Evolutionary conservation across 176 grass and related monocot genomes (phyloP).

Genomic region (Bothriochloa decipiens): DNA sequence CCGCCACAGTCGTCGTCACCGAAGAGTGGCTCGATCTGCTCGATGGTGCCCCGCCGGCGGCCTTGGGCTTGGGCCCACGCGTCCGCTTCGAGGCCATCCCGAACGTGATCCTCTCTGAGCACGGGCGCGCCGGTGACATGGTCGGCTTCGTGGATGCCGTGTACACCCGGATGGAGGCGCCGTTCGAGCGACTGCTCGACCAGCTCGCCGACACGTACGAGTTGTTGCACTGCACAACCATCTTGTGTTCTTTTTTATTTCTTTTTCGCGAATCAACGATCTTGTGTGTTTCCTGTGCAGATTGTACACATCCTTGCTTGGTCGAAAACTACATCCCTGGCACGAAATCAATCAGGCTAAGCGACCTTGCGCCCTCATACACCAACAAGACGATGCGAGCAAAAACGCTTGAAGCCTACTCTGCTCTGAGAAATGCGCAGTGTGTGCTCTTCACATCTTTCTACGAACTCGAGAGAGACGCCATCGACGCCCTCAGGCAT

Average conservation of each 20-base stretch:
- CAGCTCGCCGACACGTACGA: neutral
- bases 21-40: constrained; percentile 70
- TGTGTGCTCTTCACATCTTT: constrained; percentile 54
- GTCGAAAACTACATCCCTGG: constrained; percentile 49
- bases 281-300: constrained; percentile 14
- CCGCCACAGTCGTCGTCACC: constrained; percentile 33
- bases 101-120: constrained; percentile 60
- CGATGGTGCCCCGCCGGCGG: neutral
- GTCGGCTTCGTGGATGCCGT: constrained; percentile 51
- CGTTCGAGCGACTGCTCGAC: constrained; percentile 32
- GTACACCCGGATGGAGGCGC: constrained; percentile 46
- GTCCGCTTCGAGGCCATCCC: constrained; percentile 47
- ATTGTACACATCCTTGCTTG: constrained; percentile 38
- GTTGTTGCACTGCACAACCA: neutral
- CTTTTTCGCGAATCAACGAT: no score
- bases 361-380: constrained; percentile 1
- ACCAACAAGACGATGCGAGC: neutral
- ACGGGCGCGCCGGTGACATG: constrained; percentile 50
- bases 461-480: constrained; percentile 28
- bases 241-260: neutral
- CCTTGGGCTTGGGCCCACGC: neutral
- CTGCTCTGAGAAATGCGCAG: neutral
- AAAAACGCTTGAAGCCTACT: constrained; percentile 22
- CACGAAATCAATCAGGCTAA: constrained; percentile 31
- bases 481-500: constrained; percentile 9